Evolutionary conservation across 768 basidiomycete species (phyloP).

Genomic region (Lactarius deliciosus): DNA sequence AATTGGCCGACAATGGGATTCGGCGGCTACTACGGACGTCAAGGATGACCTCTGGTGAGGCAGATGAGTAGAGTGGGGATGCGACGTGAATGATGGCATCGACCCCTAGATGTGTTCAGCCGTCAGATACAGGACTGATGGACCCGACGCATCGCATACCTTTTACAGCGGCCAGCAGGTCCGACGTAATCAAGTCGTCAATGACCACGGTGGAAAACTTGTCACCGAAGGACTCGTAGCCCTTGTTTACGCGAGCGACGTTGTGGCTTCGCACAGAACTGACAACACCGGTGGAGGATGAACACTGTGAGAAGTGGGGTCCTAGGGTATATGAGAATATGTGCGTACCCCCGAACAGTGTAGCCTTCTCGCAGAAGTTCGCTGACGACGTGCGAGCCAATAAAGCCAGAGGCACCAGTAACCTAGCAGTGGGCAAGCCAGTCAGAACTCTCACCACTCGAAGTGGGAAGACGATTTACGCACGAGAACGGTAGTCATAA

Average conservation of each 20-base stretch:
- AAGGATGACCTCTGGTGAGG: slow-evolving; percentile 23
- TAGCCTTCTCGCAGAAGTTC: slow-evolving; percentile 48
- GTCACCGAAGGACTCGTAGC: slow-evolving; percentile 27
- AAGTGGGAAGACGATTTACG: not conserved
- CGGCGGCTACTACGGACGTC: slow-evolving; percentile 9
- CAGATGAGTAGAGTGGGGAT: slow-evolving; percentile 15
- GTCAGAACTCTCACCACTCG: slow-evolving; percentile 2
- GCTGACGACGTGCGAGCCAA: slow-evolving; percentile 31
- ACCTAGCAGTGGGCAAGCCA: slow-evolving; percentile 33
- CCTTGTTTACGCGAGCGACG: slow-evolving; percentile 17
- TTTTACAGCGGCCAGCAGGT: slow-evolving; percentile 28
- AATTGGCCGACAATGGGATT: not conserved
- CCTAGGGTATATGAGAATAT: too few species aligned
- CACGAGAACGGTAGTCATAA: slow-evolving; percentile 13
- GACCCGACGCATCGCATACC: slow-evolving; percentile 18
- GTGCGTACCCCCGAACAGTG: slow-evolving; percentile 46
- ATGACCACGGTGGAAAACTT: slow-evolving; percentile 28
- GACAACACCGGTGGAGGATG: not conserved
- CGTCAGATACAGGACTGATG: not conserved
- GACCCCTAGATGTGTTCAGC: slow-evolving; percentile 10
- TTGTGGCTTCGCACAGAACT: slow-evolving; percentile 32
- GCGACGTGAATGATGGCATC: slow-evolving; percentile 28
- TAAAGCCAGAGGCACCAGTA: slow-evolving; percentile 46
- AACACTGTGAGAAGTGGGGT: not conserved
- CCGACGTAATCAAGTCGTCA: slow-evolving; percentile 31